Evolutionary conservation across 805 yeast species (phyloP).

Genomic region (Candida ovalis): DNA sequence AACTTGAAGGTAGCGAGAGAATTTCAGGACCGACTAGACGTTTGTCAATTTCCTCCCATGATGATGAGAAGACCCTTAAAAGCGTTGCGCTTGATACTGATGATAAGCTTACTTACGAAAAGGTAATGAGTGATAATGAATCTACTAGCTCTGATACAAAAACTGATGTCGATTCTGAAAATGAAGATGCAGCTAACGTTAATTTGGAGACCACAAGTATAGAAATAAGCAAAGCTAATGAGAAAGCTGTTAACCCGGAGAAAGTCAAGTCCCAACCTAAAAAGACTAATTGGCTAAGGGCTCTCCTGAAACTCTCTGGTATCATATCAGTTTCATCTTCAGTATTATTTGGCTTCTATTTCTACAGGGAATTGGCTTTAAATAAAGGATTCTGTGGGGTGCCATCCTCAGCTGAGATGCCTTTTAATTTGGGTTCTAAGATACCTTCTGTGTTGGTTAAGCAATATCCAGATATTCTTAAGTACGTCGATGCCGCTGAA

Average conservation of each 20-base stretch:
- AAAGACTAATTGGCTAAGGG: background rate
- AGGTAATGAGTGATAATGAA: constrained; percentile 13
- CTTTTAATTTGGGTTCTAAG: constrained; percentile 8
- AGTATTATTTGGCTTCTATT: constrained; percentile 36
- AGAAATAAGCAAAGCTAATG: constrained; percentile 2
- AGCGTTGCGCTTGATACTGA: constrained; percentile 19
- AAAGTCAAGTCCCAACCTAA: background rate
- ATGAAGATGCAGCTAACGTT: constrained; percentile 3
- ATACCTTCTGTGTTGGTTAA: constrained; percentile 17
- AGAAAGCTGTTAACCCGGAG: background rate
- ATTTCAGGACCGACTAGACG: constrained; percentile 22
- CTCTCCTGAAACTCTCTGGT: background rate
- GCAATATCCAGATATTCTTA: constrained; percentile 6
- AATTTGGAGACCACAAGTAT: too few relatives aligned
- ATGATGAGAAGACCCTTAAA: constrained; percentile 21
- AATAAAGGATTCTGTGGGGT: constrained; percentile 74
- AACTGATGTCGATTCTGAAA: constrained; percentile 11
- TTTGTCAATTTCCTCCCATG: constrained; percentile 13
- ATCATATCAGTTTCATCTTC: constrained; percentile 33
- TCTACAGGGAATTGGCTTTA: constrained; percentile 64
- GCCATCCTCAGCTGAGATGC: constrained; percentile 32
- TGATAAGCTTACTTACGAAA: constrained; percentile 26
- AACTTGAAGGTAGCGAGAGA: background rate
- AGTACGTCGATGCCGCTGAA: constrained; percentile 38
- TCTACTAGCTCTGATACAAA: constrained; percentile 8